Conservation (phyloP, 768 basidiomycete genomes). For the Cubamyces lactineus region DNA sequence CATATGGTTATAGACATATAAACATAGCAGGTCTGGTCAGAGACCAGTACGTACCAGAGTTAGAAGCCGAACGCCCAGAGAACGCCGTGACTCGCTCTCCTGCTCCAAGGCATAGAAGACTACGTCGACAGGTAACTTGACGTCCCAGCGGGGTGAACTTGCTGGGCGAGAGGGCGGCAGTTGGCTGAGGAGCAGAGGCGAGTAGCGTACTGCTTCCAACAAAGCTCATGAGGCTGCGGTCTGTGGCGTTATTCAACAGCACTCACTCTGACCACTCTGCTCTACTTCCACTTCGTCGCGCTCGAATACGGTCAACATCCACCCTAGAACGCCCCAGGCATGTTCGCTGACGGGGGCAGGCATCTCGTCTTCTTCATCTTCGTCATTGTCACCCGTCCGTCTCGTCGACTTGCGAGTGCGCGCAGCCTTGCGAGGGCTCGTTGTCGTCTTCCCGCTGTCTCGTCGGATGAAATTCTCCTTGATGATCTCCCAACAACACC, state of each 20-base stretch:
- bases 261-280: conserved; percentile 43
- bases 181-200: conserved; percentile 49
- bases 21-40: conserved; percentile 1
- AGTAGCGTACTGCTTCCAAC: conserved; percentile 43
- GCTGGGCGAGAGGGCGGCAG: conserved; percentile 57
- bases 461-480: conserved; percentile 54
- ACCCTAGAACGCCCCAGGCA: conserved; percentile 75
- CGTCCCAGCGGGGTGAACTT: conserved; percentile 57
- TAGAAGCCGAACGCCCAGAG: conserved; percentile 35
- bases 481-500: conserved; percentile 65
- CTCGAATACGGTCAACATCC: conserved; percentile 70
- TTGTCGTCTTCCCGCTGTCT: conserved; percentile 24
- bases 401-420: conserved; percentile 2
- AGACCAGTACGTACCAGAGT: conserved; percentile 32
- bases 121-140: conserved; percentile 53
- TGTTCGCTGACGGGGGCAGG: conserved; percentile 52
- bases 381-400: not conserved
- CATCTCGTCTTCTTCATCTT: conserved; percentile 28
- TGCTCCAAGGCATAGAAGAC: conserved; percentile 36
- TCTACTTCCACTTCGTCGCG: conserved; percentile 54
- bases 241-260: conserved; percentile 7
- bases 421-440: conserved; percentile 15
- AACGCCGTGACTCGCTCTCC: conserved; percentile 22
- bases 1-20: not conserved
- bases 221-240: conserved; percentile 17